Conservation (phyloP, 2,329 filamentous ascomycete species). For the Alternaria brassicae region DNA sequence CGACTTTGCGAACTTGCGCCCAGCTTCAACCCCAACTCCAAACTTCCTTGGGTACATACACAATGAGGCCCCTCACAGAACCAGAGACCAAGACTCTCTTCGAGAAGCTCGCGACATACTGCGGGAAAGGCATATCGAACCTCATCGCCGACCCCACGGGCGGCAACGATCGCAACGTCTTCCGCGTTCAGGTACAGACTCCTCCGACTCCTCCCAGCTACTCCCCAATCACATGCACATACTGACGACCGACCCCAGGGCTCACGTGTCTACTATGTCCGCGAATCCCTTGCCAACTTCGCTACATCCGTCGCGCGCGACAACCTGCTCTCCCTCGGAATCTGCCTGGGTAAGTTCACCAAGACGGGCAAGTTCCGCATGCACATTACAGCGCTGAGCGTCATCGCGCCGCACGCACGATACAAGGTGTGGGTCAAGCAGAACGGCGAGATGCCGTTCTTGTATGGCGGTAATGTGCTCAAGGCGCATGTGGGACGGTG, state of each 20-base stretch:
- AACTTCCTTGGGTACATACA: conserved; percentile 9
- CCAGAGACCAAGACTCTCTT: conserved; percentile 82
- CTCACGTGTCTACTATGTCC: conserved; percentile 89
- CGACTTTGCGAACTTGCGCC: conserved; percentile 20
- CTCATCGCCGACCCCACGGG: conserved; percentile 58
- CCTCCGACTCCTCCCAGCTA: not conserved
- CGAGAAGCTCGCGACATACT: conserved; percentile 93
- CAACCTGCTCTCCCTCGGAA: conserved; percentile 85
- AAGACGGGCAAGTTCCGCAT: conserved; percentile 96
- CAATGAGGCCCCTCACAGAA: conserved; percentile 81
- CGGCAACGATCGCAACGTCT: conserved; percentile 49
- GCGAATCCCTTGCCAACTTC: conserved; percentile 86
- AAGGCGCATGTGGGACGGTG: conserved; percentile 83
- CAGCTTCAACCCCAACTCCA: conserved; percentile 21
- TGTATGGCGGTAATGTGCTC: conserved; percentile 91
- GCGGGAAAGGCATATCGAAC: conserved; percentile 82
- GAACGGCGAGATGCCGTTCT: conserved; percentile 96
- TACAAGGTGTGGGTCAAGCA: conserved; percentile 98
- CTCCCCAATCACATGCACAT: not conserved
- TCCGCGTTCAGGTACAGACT: conserved; percentile 58
- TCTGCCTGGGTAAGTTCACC: conserved; percentile 92
- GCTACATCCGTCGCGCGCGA: conserved; percentile 84
- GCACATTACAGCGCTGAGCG: conserved; percentile 88
- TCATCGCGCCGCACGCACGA: conserved; percentile 87
- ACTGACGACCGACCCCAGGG: conserved; percentile 59